A percentile compares a stretch with the other conserved stretches of the same genome.
Conservation (phyloP, 2,329 filamentous ascomycete species). For the Cladorrhinum sp. region DNA sequence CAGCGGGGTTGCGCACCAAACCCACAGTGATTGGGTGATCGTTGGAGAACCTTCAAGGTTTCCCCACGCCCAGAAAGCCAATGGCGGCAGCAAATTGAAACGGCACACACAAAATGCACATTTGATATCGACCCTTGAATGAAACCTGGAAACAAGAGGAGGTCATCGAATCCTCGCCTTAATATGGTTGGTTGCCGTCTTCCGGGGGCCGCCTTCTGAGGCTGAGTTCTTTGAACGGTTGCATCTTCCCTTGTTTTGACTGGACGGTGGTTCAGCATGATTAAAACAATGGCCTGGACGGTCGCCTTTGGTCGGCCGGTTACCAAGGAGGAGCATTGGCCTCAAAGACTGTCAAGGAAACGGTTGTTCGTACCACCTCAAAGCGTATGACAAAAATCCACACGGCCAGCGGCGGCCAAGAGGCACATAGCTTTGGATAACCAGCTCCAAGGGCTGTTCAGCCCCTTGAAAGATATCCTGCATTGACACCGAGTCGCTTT, state of each 20-base stretch:
- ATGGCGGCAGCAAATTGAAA: slow-evolving; percentile 24
- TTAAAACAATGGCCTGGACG: slow-evolving; percentile 17
- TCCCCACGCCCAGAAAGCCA: slow-evolving; percentile 27
- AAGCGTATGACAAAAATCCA: background rate
- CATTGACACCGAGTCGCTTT: background rate
- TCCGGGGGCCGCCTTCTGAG: slow-evolving; percentile 15
- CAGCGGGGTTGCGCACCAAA: slow-evolving; percentile 24
- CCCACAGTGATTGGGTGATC: slow-evolving; percentile 24
- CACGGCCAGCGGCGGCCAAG: background rate
- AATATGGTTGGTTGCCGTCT: slow-evolving; percentile 20
- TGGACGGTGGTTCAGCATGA: slow-evolving; percentile 19
- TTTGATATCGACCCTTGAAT: background rate
- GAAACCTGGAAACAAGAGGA: background rate
- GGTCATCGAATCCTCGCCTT: slow-evolving; percentile 1
- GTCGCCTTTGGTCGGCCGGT: slow-evolving; percentile 9
- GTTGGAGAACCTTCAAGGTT: slow-evolving; percentile 20
- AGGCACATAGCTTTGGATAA: background rate
- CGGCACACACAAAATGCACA: slow-evolving; percentile 6
- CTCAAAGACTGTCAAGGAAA: background rate
- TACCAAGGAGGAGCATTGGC: background rate
- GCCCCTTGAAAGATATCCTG: background rate
- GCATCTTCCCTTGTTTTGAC: slow-evolving; percentile 15
- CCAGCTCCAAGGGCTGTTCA: background rate
- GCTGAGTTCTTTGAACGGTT: slow-evolving; percentile 17
- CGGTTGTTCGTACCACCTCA: background rate